Base-by-base conservation (phyloP, 192 early-diverging fungal species). In the Entrophospora sp. region DNA sequence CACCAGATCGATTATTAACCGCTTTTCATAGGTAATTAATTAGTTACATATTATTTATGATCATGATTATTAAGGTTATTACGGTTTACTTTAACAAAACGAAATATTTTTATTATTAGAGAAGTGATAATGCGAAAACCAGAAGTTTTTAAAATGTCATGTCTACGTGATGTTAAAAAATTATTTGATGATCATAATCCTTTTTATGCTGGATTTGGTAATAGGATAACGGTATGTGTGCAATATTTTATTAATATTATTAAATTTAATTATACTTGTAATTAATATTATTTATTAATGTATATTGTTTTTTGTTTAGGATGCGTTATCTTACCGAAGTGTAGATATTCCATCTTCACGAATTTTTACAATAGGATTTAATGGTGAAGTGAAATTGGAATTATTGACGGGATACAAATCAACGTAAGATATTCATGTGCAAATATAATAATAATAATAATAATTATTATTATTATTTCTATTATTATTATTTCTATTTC, bases 201-300 rank as follows among this genome's bases (percentile, higher is more conserved):
- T 5, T 98, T 98, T 66, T 95, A 92, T 72, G 96, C 95, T 3
- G 96, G 96, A 0, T 98, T 96, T 68, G 94, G 94, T 32, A 96
- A 98, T 72, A 80, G 95, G n/a, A 94, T 95, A 55, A 96, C 94
- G 20, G 81, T 76, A 52, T 37, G 61, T 51, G 35, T 38, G n/a
- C 38, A 48, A 5, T 18, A 44, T 44, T 44, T 10, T 30, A 28
- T 30, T 13, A 31, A 46, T 46, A 9, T 36, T 45, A 9, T 45
- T 16, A 34, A 30, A 34, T 3, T 22, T 37, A 18, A 6, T 9
- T 40, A 40, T 14, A 40, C 38, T 9, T 14, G 38, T 40, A 40
- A 40, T 40, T 40, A 9, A 9, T 9, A 40, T 13, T 31, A 13
- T 27, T 53, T 18, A 10, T 18, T 68, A 22, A 14, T 49, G 32